These are phyloP conservation scores for Daldinia eschscholtzii DNA, from an alignment of 2,329 filamentous ascomycete species.

Conservation along the genomic window DNA sequence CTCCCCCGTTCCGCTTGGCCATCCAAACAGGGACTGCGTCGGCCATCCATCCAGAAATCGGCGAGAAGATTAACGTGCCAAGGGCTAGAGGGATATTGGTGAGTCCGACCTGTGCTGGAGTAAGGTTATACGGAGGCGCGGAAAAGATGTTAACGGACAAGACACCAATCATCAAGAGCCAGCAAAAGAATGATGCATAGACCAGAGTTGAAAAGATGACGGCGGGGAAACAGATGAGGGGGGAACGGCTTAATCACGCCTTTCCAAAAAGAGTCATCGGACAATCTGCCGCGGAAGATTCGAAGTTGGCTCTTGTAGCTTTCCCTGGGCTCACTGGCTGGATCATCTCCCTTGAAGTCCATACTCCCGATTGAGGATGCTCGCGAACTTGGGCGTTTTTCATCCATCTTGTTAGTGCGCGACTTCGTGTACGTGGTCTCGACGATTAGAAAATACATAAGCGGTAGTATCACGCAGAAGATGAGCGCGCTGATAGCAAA, in stretches of 20 bases:
- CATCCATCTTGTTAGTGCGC: conserved; percentile 1
- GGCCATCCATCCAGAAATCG: conserved; percentile 46
- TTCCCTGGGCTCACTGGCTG: conserved; percentile 38
- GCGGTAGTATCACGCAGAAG: conserved; percentile 56
- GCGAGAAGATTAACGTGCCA: conserved; percentile 44
- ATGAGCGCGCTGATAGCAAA: conserved; percentile 58
- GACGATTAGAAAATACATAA: conserved; percentile 60
- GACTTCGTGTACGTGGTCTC: conserved; percentile 56
- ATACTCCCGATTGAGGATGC: conserved; percentile 28
- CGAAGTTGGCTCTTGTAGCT: conserved; percentile 43
- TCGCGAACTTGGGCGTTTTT: conserved; percentile 29
- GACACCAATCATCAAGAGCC: conserved; percentile 47
- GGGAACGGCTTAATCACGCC: conserved; percentile 48
- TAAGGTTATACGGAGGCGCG: conserved; percentile 45
- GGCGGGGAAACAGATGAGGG: conserved; percentile 46
- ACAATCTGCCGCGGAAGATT: conserved; percentile 49
- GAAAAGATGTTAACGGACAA: conserved; percentile 45
- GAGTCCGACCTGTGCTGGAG: conserved; percentile 43
- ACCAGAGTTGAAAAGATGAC: conserved; percentile 48
- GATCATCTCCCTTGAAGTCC: conserved; percentile 36
- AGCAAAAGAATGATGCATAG: conserved; percentile 47
- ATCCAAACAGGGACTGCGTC: conserved; percentile 47
- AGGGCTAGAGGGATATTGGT: conserved; percentile 46
- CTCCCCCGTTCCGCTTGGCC: conserved; percentile 43
- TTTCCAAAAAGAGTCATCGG: conserved; percentile 47